A percentile compares a stretch with the other conserved stretches of the same genome.
Conservation (phyloP, 345 rosid genomes). For the Carallia brachiata region DNA sequence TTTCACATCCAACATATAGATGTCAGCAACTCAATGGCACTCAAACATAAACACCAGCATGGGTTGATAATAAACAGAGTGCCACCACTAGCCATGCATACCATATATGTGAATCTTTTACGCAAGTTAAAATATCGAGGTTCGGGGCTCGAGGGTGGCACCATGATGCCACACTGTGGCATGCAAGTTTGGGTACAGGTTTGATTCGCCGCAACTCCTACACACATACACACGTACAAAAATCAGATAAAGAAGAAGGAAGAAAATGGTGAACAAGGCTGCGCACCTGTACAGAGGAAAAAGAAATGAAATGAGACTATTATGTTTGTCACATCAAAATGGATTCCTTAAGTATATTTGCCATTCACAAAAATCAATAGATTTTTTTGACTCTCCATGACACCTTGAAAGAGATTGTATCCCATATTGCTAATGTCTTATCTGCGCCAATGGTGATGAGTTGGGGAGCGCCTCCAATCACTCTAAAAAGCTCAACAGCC, state of each 20-base stretch:
- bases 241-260: not conserved
- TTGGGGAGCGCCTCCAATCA: conserved; percentile 92
- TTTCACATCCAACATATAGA: not conserved
- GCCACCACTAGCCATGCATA: conserved; percentile 18
- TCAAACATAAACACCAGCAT: not conserved
- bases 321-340: not conserved
- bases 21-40: not conserved
- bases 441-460: conserved; percentile 97
- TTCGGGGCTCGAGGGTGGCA: conserved; percentile 99
- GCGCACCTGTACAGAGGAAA: not conserved
- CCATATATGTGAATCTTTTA: conserved; percentile 99
- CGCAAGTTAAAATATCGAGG: conserved; percentile 91
- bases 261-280: not conserved
- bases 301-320: conserved; percentile 1
- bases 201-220: conserved; percentile 96
- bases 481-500: conserved; percentile 95
- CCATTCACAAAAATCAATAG: conserved; percentile 7
- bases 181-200: conserved; percentile 92
- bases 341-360: conserved; percentile 10
- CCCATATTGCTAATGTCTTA: conserved; percentile 98
- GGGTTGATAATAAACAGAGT: not conserved
- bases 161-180: conserved; percentile 99
- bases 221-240: not conserved
- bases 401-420: conserved; percentile 96
- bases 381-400: conserved; percentile 10